Evolutionary conservation across 2,329 filamentous ascomycete genomes (phyloP), one percentile per base, ranked within the genome.

Genomic region (Fonsecaea monophora): DNA sequence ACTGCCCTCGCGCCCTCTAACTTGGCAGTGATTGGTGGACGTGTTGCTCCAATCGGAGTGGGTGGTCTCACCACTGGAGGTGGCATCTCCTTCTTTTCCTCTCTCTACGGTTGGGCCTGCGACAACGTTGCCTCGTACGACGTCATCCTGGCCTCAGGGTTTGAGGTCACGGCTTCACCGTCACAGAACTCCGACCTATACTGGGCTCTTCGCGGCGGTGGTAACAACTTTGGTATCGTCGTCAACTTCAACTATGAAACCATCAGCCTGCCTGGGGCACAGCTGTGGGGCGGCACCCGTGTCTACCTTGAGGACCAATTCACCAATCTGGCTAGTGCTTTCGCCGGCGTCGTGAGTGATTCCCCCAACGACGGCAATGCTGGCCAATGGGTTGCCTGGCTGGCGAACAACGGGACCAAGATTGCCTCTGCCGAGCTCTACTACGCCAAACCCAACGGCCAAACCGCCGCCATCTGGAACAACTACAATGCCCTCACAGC

Each of bases 151-250:
- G 70, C 68, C 12, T 48, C 64, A 10, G 75, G 74, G 6, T 25
- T 63, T 6, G 74, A 79, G 25, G 66, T 79, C 6, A 75, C 74
- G 2, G 78, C 75, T 1, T 78, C 73, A 32, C 62, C 65, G 0
- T 68, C 60, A 0, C 64, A 73, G 6, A 72, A 77, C 56, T 30
- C 74, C 2, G 79, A 82, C 60, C 75, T 82, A 0, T 82, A 76
- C 70, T 80, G 76, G 75, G 79, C 79, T 6, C 71, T 81, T 10
- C 73, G 76, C 12, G 80, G 80, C 8, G 80, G 80, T 21, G 77
- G 77, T 35, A 77, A 76, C 71, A 80, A 79, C 65, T 75, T 79
- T 60, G 75, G 71, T n/a, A 73, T 80, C 53, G 77, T 80, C 58
- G 79, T 81, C n/a, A 74, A 72, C 9, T 79, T 79, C 65, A 77